Evolutionary conservation across 1,284 basidiomycete genomes (phyloP), one percentile per base, ranked within the genome.

Genomic region (Bondarzewia mesenterica): DNA sequence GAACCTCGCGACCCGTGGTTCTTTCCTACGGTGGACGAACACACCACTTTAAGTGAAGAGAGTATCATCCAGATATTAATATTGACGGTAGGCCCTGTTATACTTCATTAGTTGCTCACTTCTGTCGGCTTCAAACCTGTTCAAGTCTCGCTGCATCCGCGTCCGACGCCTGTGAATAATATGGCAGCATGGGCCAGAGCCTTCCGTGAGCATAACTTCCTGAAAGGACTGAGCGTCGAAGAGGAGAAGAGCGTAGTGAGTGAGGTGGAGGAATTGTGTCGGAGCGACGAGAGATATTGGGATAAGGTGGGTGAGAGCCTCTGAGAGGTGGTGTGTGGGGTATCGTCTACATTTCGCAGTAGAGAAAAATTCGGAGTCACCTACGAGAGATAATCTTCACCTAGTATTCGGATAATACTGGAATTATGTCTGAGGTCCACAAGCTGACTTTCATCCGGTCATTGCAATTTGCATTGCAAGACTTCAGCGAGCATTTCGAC

Each of bases 1-100:
- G 59, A 63, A 3, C 55, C 63, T 6, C 60, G 78, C 32, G 89
- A 93, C 59, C 89, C 89, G 0, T 93, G 88, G 88, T 90, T 80
- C 65, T 92, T 89, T 58, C 89, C 90, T 1, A 82, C 83, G 0
- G 69, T 71, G 4, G 71, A 75, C 36, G 78, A 85, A 52, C 90
- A 92, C 62, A 21, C 21, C 7, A 25, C 41, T 42, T 18, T 42
- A 20, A n/a, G 25, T 23, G 10, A 4, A 7, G 21, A 42, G 8
- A 1, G 1, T 25, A 3, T 4, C n/a, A 12, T 32, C 25, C 15
- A 22, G 7, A 42, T 23, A 10, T 25, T 4, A 27, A 18, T 25
- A 27, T 12, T 42, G 20, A 22, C 15, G 12, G 14, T 16, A n/a
- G n/a, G n/a, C n/a, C n/a, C n/a, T n/a, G n/a, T n/a, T n/a, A 8